Evolutionary conservation across 352 stramenopile species (phyloP), one percentile per base, ranked within the genome.

Genomic region (Pythium apleroticum): DNA sequence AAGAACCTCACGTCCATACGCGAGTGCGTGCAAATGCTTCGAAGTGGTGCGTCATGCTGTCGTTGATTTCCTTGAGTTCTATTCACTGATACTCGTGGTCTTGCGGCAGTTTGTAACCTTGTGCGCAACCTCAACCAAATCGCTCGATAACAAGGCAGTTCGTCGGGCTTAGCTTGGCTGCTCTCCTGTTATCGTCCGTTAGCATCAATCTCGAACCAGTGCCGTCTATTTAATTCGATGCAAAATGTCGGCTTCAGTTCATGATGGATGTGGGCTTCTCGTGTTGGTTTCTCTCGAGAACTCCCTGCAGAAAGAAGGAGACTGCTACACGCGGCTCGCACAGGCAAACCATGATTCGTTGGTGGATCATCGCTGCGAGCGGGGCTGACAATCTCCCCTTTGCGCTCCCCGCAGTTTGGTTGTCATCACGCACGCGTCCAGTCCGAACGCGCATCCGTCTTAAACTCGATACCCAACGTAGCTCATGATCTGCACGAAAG

Each of bases 1-100:
- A 82, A 87, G 53, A 94, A 94, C 65, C 78, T 85, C 41, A 74
- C 71, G 24, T 78, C 84, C 69, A 92, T 96, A 78, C 78, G 91
- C 55, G 86, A 96, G 48, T 90, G 81, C 53, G 83, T 95, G 19
- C 60, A 70, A 46, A 89, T 91, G 68, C 72, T 96, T 54, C 83
- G 84, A 14, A 87, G 88, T 55, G 83, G 85, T 95, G 76, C 33
- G 74, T 73, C 24, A 19, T 60, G 9, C 63, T 50, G 14, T 31
- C 20, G 17, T 57, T 20, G 6, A 22, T 11, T 50, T 9, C 43
- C 43, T 12, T 50, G 19, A 7, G 5, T 10, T 19, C 37, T 62
- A 5, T 12, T 41, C 5, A 41, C 14, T 45, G n/a, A 4, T 33
- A 28, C 8, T 19, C 17, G 6, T 55, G 8, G 24, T 12, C 55